phyloP scores from a whole-genome alignment of 441 rosid genomes.

The Pelargonium cotyledonis region DNA sequence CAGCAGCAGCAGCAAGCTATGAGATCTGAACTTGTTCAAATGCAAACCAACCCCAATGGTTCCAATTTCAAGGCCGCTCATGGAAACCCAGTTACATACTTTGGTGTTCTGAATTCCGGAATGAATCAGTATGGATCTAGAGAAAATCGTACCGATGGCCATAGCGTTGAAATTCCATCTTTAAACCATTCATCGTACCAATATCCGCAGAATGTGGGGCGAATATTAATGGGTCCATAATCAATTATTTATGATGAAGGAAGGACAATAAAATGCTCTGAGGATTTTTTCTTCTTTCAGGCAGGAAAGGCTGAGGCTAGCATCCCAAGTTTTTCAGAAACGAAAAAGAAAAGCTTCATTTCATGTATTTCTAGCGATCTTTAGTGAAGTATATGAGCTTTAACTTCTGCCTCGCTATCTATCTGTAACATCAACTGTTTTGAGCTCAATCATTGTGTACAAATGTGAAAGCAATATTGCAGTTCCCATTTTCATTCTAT shows the following conservation, averaged over 20 bases:
- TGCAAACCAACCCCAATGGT: constrained; percentile 32
- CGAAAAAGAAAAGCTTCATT: constrained; percentile 17
- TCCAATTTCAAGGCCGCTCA: constrained; percentile 47
- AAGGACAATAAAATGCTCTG: constrained; percentile 17
- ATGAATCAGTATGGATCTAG: constrained; percentile 46
- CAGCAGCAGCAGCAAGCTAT: constrained; percentile 42
- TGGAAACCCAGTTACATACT: constrained; percentile 39
- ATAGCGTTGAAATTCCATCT: constrained; percentile 37
- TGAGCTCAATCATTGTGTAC: constrained; percentile 27
- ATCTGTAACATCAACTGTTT: constrained; percentile 14
- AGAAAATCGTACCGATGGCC: constrained; percentile 43
- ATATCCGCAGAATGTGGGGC: constrained; percentile 61
- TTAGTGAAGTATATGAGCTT: background rate
- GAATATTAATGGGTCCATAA: constrained; percentile 71
- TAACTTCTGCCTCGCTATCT: constrained; percentile 7
- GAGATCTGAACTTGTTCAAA: constrained; percentile 32
- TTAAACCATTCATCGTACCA: constrained; percentile 51
- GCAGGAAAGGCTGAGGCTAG: constrained; percentile 21
- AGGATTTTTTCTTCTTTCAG: constrained; percentile 16
- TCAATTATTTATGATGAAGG: constrained; percentile 14
- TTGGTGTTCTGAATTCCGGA: constrained; percentile 45
- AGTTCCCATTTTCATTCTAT: no score
- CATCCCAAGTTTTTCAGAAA: constrained; percentile 13
- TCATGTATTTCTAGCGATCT: constrained; percentile 4
- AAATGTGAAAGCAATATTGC: constrained; percentile 27